Base-by-base conservation (phyloP, 2,329 filamentous ascomycete species). In the Aspergillus floridensis region DNA sequence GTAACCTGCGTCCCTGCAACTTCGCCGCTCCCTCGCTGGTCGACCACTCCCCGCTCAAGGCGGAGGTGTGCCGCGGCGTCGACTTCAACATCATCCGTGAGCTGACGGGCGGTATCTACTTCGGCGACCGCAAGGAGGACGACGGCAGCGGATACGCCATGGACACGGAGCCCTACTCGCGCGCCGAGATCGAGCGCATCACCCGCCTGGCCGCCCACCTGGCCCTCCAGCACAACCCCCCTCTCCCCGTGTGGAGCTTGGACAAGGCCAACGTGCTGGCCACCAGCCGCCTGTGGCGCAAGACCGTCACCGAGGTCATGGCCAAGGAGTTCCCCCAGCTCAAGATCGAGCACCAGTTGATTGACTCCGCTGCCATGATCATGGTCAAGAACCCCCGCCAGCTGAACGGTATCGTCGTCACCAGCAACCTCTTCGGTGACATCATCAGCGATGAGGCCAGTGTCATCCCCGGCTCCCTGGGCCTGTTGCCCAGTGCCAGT, bases 251-350 rank as follows among this genome's bases (percentile, higher is more conserved):
- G 50, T 91, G 87, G 88, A 91, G 86, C 72, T 80, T 97, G 71
- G 95, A 98, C 79, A 98, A 98, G 86, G 95, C 93, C 58, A 98
- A 98, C 73, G 93, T 98, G 53, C 84, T 98, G 65, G 93, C 93
- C 1, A 96, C 93, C 14, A 91, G 88, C 73, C 82, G 93, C 47
- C 81, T 98, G 69, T 98, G 93, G 93, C 84, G 93, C 62, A 93
- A 90, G 80, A 89, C 90, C 2, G 89, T 96, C 49, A 87, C 85
- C 46, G 91, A 96, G 79, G 84, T 92, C 59, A 93, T 96, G 84
- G 84, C 83, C 67, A 88, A 88, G 66, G 93, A 97, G 82, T 98
- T 96, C 80, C 92, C 93, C 2, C 86, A 93, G 74, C 79, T 97
- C 49, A 86, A 90, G 80, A 80, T 96, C 48, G 86, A 88, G 65